Conservation (phyloP, 768 basidiomycete species). For the Russula compacta region DNA sequence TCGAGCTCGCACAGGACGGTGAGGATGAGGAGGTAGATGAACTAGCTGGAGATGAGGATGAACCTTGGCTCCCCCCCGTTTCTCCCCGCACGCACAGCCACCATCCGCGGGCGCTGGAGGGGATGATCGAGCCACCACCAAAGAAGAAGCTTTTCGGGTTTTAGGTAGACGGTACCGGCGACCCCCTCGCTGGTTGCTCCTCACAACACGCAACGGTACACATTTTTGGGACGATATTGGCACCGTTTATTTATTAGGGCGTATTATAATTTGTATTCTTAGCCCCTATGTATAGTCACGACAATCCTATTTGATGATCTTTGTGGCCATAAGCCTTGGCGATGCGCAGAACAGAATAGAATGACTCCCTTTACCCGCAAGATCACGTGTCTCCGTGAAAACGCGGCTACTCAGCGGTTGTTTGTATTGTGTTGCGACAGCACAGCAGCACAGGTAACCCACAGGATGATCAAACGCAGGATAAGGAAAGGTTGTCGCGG, state of each 20-base stretch:
- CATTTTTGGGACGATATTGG: neutral
- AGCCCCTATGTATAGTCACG: conserved; percentile 14
- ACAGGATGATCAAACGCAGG: no score
- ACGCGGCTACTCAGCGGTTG: neutral
- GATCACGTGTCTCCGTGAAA: neutral
- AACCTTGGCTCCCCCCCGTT: neutral
- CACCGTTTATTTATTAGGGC: conserved; percentile 8
- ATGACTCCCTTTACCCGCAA: no score
- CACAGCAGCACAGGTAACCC: no score
- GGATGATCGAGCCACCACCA: conserved; percentile 4
- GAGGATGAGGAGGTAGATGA: conserved; percentile 9
- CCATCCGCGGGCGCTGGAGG: neutral
- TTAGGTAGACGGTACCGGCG: neutral
- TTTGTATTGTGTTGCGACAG: neutral
- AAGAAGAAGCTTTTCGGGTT: conserved; percentile 17
- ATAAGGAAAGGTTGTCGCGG: no score
- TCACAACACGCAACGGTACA: conserved; percentile 1
- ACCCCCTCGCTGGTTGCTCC: neutral
- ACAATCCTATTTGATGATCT: neutral
- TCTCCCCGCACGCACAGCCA: neutral
- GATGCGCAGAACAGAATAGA: no score
- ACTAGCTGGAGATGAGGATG: conserved; percentile 6
- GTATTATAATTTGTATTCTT: conserved; percentile 16
- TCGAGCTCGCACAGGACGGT: neutral
- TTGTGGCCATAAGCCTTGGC: neutral